A percentile compares a stretch with the other conserved stretches of the same genome.
Conservation (phyloP, 257 asterid species). For the Forsythia viridissima region DNA sequence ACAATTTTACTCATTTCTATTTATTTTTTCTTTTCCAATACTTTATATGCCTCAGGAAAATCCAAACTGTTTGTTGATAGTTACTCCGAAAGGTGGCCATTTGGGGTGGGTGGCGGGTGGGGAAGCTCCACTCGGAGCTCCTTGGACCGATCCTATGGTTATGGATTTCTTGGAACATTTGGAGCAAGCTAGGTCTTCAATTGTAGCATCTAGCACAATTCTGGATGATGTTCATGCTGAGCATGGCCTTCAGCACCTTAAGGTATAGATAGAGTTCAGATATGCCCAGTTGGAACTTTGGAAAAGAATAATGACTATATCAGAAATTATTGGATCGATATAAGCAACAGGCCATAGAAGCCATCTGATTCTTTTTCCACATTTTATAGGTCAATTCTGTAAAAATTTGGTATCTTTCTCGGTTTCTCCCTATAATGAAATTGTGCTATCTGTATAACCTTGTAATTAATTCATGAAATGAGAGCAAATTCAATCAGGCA, state of each 20-base stretch:
- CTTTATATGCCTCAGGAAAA: constrained; percentile 56
- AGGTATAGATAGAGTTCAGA: constrained; percentile 23
- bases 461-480: too few relatives aligned
- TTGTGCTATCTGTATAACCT: too few relatives aligned
- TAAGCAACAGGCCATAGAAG: too few relatives aligned
- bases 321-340: neutral
- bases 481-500: too few relatives aligned
- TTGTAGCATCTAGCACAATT: constrained; percentile 19
- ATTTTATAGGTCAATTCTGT: neutral
- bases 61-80: constrained; percentile 72
- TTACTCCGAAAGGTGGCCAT: constrained; percentile 96
- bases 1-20: constrained; percentile 13
- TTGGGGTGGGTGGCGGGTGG: constrained; percentile 97
- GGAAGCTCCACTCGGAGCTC: constrained; percentile 80
- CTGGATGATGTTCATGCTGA: constrained; percentile 6
- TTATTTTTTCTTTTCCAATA: neutral
- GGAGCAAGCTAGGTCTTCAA: constrained; percentile 40
- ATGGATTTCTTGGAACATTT: constrained; percentile 87
- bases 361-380: constrained; percentile 1
- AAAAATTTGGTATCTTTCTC: neutral
- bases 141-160: constrained; percentile 87
- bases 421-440: too few relatives aligned
- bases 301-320: neutral
- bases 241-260: constrained; percentile 27
- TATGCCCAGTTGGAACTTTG: neutral